Evolutionary conservation across 257 asterid species (phyloP).

Genomic region (Solanum medicagineum): DNA sequence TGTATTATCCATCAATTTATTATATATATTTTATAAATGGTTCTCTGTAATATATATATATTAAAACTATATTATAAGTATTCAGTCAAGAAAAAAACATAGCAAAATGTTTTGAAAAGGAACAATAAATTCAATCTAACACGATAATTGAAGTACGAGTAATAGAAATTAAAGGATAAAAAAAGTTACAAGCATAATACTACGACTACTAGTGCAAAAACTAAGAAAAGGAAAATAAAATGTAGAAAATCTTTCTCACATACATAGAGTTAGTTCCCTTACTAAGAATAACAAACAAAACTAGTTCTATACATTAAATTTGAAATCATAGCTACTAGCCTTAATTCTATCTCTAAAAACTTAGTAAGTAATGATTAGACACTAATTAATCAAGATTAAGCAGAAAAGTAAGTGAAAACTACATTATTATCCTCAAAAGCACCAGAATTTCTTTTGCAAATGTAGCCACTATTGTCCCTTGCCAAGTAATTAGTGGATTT

Average conservation of each 20-base stretch:
- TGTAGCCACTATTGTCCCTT: neutral
- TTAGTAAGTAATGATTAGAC: neutral
- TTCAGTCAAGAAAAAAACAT: too few species aligned
- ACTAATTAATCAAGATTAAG: neutral
- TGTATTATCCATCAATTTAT: too few species aligned
- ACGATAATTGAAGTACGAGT: too few species aligned
- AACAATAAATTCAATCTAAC: too few species aligned
- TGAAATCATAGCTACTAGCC: neutral
- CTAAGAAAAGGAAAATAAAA: too few species aligned
- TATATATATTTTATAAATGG: too few species aligned
- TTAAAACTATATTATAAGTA: too few species aligned
- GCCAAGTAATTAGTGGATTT: neutral
- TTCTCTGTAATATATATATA: too few species aligned
- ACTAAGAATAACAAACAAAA: neutral
- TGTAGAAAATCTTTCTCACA: neutral
- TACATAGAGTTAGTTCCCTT: neutral
- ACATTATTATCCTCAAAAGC: neutral
- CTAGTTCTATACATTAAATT: neutral
- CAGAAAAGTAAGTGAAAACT: slow-evolving; percentile 19
- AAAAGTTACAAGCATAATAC: too few species aligned
- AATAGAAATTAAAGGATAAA: too few species aligned
- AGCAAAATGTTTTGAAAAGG: too few species aligned
- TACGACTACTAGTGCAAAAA: too few species aligned
- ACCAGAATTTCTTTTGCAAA: neutral
- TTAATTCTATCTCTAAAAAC: neutral